Evolutionary conservation across 1,284 basidiomycete species (phyloP).

Genomic region (Sparassis latifolia): DNA sequence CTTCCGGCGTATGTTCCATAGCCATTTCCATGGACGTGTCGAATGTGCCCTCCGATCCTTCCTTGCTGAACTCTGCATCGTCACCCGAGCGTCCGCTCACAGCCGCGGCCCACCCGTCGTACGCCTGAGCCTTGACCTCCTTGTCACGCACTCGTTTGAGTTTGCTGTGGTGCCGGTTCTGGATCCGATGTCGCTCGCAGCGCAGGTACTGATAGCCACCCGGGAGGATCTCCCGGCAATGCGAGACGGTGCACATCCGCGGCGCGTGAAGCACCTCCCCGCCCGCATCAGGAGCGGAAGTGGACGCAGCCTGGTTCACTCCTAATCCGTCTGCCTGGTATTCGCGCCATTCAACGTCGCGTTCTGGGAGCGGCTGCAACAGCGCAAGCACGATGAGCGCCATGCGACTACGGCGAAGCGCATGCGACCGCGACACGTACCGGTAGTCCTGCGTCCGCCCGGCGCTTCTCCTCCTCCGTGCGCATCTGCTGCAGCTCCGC

Average conservation of each 20-base stretch:
- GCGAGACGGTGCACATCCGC: conserved; percentile 52
- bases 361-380: not conserved
- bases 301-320: not conserved
- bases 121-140: conserved; percentile 30
- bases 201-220: conserved; percentile 42
- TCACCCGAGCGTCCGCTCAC: conserved; percentile 2
- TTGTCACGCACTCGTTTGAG: conserved; percentile 45
- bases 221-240: conserved; percentile 46
- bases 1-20: not conserved
- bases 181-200: conserved; percentile 47
- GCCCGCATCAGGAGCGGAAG: not conserved
- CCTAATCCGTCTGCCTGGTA: conserved; percentile 1
- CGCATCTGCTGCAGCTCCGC: conserved; percentile 33
- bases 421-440: not conserved
- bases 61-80: not conserved
- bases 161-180: conserved; percentile 47
- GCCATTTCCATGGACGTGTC: not conserved
- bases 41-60: not conserved
- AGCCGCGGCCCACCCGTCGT: conserved; percentile 22
- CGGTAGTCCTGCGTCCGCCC: conserved; percentile 29
- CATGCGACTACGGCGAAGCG: too few relatives aligned
- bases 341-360: not conserved
- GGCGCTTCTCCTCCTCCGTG: conserved; percentile 32
- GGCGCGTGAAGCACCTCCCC: conserved; percentile 15
- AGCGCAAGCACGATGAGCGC: too few relatives aligned